These are phyloP conservation scores for Chalciporus sphaerocephalus DNA, from an alignment of 768 basidiomycete genomes.

Conservation along the genomic window DNA sequence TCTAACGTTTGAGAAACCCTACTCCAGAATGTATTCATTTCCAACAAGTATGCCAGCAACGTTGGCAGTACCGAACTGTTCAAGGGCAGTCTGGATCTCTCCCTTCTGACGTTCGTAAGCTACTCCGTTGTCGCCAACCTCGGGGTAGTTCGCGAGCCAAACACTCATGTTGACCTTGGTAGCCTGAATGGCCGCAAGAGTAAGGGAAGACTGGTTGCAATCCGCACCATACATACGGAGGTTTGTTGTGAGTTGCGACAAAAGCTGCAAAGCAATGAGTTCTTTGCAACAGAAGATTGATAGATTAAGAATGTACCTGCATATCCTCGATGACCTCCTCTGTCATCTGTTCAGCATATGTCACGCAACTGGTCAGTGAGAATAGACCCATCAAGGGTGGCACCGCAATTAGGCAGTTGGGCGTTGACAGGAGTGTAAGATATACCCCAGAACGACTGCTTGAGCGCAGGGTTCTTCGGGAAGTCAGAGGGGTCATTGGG, in stretches of 20 bases:
- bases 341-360: conserved; percentile 14
- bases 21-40: conserved; percentile 88
- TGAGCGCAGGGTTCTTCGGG: conserved; percentile 59
- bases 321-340: conserved; percentile 65
- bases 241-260: conserved; percentile 82
- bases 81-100: conserved; percentile 60
- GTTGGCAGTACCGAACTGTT: conserved; percentile 72
- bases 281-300: background rate
- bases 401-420: conserved; percentile 69
- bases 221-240: conserved; percentile 85
- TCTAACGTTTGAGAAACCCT: conserved; percentile 14
- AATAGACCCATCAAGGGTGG: conserved; percentile 34
- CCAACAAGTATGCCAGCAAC: conserved; percentile 85
- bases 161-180: conserved; percentile 87
- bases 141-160: conserved; percentile 67
- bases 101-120: conserved; percentile 74
- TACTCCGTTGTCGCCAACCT: conserved; percentile 55
- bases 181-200: conserved; percentile 83
- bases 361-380: background rate
- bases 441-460: conserved; percentile 77
- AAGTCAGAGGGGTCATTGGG: conserved; percentile 77
- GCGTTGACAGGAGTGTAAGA: conserved; percentile 82
- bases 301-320: conserved; percentile 43
- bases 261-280: conserved; percentile 42
- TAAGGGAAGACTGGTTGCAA: conserved; percentile 76